Evolutionary conservation across 495 filamentous ascomycete genomes (phyloP).

Genomic region (Chaetomidium leptoderma): DNA sequence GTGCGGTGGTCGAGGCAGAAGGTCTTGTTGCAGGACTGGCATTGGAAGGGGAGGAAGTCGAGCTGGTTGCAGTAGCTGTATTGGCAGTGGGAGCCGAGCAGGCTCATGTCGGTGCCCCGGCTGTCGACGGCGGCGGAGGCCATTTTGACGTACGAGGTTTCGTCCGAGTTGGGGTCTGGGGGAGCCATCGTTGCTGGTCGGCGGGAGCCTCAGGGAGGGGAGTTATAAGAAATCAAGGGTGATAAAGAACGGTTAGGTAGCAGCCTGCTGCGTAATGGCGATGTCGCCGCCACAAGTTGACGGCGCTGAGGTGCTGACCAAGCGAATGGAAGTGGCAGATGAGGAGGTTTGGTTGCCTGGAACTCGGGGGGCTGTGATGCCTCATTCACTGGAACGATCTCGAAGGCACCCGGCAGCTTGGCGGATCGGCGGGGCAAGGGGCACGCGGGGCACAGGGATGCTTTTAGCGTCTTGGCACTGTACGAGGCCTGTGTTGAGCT

Average conservation of each 20-base stretch:
- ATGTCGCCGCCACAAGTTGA: not conserved
- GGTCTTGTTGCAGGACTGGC: constrained; percentile 77
- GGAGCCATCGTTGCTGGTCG: constrained; percentile 39
- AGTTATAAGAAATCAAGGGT: constrained; percentile 12
- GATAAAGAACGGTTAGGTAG: constrained; percentile 5
- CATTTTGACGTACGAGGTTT: constrained; percentile 50
- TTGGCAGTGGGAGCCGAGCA: constrained; percentile 89
- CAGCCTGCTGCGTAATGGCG: constrained; percentile 1
- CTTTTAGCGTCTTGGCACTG: constrained; percentile 15
- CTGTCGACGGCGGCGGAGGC: constrained; percentile 51
- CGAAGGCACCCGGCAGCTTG: constrained; percentile 16
- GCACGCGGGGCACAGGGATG: not conserved
- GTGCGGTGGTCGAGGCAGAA: constrained; percentile 95
- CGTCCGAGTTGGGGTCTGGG: constrained; percentile 32
- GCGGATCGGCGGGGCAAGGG: constrained; percentile 4
- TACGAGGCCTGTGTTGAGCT: too few relatives aligned
- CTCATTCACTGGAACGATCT: constrained; percentile 24
- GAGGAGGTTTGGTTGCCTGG: constrained; percentile 14
- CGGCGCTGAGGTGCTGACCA: constrained; percentile 12
- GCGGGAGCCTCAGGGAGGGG: not conserved
- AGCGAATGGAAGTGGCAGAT: constrained; percentile 3
- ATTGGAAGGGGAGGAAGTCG: constrained; percentile 94
- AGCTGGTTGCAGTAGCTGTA: constrained; percentile 86
- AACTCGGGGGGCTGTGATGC: not conserved
- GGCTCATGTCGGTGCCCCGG: constrained; percentile 73